phyloP scores from a whole-genome alignment of 805 yeast genomes.

The Ogataea sp. region DNA sequence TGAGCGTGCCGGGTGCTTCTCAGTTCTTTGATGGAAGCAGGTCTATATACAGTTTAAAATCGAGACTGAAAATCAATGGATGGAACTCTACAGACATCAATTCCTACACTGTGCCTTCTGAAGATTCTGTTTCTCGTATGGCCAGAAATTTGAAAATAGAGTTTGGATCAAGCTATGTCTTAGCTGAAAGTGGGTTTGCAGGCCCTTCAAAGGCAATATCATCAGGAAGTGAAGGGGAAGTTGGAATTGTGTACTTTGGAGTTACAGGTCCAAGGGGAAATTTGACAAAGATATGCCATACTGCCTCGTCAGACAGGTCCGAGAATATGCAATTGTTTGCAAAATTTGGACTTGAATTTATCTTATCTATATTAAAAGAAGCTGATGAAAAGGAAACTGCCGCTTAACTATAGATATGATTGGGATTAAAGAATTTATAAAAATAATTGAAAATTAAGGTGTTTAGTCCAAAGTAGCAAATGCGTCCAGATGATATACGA shows the following conservation, averaged over 20 bases:
- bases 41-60: constrained; percentile 66
- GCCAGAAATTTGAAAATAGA: constrained; percentile 77
- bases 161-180: constrained; percentile 72
- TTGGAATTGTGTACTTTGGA: constrained; percentile 69
- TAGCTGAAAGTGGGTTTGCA: constrained; percentile 85
- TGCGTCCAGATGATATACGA: too few relatives aligned
- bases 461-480: too few relatives aligned
- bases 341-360: constrained; percentile 49
- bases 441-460: too few relatives aligned
- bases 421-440: too few relatives aligned
- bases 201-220: constrained; percentile 55
- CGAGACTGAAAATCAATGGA: constrained; percentile 67
- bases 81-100: constrained; percentile 68
- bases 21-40: constrained; percentile 79
- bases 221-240: too few relatives aligned
- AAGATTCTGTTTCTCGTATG: constrained; percentile 62
- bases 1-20: constrained; percentile 82
- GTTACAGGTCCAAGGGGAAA: constrained; percentile 59
- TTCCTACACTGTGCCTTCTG: constrained; percentile 71
- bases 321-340: constrained; percentile 76
- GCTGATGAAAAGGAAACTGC: too few relatives aligned
- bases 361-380: constrained; percentile 39
- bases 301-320: constrained; percentile 46
- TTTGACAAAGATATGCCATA: constrained; percentile 33
- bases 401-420: too few relatives aligned